These are phyloP conservation scores for Backusella sp. DNA, from an alignment of 192 early-diverging fungal species.

Conservation along the genomic window DNA sequence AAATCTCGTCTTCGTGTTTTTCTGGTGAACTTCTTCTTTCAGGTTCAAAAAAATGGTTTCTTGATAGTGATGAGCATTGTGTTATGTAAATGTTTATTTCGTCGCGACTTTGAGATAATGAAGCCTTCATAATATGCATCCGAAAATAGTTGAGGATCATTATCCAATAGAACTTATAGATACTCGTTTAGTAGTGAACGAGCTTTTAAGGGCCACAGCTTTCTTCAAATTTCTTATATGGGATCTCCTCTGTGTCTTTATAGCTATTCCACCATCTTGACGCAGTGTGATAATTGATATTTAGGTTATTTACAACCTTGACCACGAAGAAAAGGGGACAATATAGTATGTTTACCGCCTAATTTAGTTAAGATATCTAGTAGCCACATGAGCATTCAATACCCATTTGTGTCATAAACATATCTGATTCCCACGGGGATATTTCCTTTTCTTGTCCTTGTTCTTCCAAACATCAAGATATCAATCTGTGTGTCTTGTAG, in stretches of 20 bases:
- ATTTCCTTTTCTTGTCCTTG: too few species aligned
- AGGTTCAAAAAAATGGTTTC: not conserved
- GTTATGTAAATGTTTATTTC: conserved; percentile 5
- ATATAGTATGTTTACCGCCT: too few species aligned
- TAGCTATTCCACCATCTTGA: conserved; percentile 12
- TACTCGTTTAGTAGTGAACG: conserved; percentile 15
- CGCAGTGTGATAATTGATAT: conserved; percentile 7
- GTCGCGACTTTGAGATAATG: conserved; percentile 1
- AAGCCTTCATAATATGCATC: conserved; percentile 13
- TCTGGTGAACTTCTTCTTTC: not conserved
- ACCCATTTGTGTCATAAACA: too few species aligned
- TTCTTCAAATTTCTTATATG: conserved; percentile 13
- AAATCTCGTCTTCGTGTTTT: not conserved
- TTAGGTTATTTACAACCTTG: conserved; percentile 9
- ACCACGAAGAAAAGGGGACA: not conserved
- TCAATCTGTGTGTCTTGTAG: too few species aligned
- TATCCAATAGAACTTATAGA: not conserved
- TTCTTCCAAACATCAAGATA: too few species aligned
- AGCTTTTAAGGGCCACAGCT: conserved; percentile 13
- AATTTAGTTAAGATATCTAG: too few species aligned
- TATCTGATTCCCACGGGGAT: too few species aligned
- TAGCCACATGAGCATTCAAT: too few species aligned
- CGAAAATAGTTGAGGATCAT: conserved; percentile 10
- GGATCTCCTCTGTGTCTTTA: conserved; percentile 5
- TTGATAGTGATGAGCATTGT: not conserved